phyloP scores from a whole-genome alignment of 305 asterid species.

The Fraxinus latifolia region DNA sequence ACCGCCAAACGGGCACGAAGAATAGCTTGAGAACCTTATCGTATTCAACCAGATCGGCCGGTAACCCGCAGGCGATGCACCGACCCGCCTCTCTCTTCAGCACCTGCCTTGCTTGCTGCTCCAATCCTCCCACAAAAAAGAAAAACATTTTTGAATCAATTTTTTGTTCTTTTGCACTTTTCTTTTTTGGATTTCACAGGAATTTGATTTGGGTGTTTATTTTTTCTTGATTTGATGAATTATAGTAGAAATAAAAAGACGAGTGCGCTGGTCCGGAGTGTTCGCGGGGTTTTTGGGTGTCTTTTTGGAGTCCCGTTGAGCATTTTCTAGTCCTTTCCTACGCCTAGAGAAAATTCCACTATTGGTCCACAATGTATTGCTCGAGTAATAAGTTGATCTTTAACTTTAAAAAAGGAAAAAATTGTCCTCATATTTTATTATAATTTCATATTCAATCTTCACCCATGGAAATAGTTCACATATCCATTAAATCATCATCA shows the following conservation, averaged over 20 bases:
- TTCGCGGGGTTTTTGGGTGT: not conserved
- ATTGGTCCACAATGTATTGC: not conserved
- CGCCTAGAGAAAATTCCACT: not conserved
- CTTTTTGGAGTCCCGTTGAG: not conserved
- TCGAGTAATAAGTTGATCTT: not conserved
- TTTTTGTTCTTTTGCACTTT: not conserved
- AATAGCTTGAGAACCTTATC: slow-evolving; percentile 71
- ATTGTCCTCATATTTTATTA: not conserved
- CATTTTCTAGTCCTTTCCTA: not conserved
- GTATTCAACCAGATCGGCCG: slow-evolving; percentile 71
- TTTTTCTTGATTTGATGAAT: not conserved
- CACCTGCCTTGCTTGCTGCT: slow-evolving; percentile 64
- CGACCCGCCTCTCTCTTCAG: slow-evolving; percentile 59
- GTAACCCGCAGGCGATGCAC: slow-evolving; percentile 74
- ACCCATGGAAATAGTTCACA: not conserved
- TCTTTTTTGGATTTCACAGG: not conserved
- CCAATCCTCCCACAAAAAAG: slow-evolving; percentile 75
- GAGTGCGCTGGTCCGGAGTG: slow-evolving; percentile 9
- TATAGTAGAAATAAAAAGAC: not conserved
- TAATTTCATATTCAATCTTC: not conserved
- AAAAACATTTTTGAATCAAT: slow-evolving; percentile 49
- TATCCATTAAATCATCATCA: not conserved
- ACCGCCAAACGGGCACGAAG: slow-evolving; percentile 83
- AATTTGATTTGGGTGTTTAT: not conserved
- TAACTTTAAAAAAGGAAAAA: not conserved